Percentiles rank a stretch among this genome's conserved stretches.
These are phyloP conservation scores for Zymoseptoria brevis DNA, from an alignment of 2,329 filamentous ascomycete species.

Conservation along the genomic window DNA sequence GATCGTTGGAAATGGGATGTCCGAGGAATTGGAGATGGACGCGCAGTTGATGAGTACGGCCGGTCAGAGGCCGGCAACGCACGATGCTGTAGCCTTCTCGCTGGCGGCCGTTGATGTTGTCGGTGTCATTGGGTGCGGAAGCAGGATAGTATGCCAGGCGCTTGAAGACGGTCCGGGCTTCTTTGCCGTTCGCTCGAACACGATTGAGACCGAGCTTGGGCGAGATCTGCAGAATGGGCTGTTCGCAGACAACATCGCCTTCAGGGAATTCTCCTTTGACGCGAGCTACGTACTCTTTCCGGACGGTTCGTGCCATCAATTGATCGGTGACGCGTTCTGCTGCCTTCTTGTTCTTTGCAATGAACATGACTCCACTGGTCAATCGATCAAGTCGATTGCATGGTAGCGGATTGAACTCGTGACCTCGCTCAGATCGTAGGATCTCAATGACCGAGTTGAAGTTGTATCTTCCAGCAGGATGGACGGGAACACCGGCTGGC, in stretches of 20 bases:
- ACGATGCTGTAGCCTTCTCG: conserved; percentile 77
- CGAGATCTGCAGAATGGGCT: conserved; percentile 88
- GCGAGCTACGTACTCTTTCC: conserved; percentile 90
- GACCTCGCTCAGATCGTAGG: conserved; percentile 65
- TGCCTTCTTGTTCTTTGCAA: conserved; percentile 75
- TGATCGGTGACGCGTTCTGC: conserved; percentile 70
- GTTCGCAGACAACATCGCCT: conserved; percentile 82
- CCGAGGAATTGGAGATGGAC: conserved; percentile 93
- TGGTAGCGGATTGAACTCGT: conserved; percentile 55
- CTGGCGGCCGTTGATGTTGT: conserved; percentile 15
- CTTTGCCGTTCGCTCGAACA: conserved; percentile 87
- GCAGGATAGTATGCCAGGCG: conserved; percentile 80
- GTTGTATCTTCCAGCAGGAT: conserved; percentile 90
- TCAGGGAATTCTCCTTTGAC: conserved; percentile 89
- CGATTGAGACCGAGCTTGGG: conserved; percentile 91
- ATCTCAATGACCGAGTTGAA: conserved; percentile 94
- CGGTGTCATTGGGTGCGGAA: neutral
- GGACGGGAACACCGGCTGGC: conserved; percentile 87
- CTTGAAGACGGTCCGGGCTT: conserved; percentile 84
- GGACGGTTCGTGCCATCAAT: conserved; percentile 71
- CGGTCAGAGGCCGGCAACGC: conserved; percentile 85
- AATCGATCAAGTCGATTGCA: conserved; percentile 92
- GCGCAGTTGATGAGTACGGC: conserved; percentile 86
- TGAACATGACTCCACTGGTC: conserved; percentile 96
- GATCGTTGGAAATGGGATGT: conserved; percentile 93